Conservation (phyloP, 2,329 filamentous ascomycete genomes). For the Colletotrichum sp. region DNA sequence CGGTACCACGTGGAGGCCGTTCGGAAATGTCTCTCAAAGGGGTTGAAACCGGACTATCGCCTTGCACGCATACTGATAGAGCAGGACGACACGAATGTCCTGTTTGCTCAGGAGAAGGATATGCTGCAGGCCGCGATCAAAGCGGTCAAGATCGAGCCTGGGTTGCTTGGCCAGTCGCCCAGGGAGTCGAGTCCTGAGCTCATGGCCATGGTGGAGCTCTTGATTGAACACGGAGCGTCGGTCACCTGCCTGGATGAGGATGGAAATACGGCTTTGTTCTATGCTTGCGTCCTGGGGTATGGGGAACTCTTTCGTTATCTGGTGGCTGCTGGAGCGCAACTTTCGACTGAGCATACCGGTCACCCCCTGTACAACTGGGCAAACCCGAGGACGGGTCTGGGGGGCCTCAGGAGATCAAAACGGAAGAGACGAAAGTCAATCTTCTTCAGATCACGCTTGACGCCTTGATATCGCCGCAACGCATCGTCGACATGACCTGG, state of each 20-base stretch:
- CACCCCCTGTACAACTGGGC: background rate
- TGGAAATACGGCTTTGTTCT: background rate
- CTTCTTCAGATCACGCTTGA: background rate
- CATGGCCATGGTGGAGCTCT: background rate
- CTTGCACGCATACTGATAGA: background rate
- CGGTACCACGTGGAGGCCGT: background rate
- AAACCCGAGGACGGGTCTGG: rapidly evolving
- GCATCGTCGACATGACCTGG: background rate
- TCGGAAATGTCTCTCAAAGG: background rate
- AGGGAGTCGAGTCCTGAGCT: background rate
- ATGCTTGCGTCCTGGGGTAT: background rate
- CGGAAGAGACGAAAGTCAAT: background rate
- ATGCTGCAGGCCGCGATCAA: background rate
- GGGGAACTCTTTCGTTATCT: background rate
- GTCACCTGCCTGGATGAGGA: background rate
- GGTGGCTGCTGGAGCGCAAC: background rate
- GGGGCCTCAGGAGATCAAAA: background rate
- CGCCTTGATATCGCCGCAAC: background rate
- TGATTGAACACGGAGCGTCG: background rate
- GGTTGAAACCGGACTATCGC: background rate
- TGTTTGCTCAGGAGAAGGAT: background rate
- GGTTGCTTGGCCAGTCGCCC: background rate
- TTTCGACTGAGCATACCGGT: background rate
- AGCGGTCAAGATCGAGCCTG: background rate
- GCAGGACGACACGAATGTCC: background rate